Conservation (phyloP, 345 rosid species). For the Sonneratia alba region DNA sequence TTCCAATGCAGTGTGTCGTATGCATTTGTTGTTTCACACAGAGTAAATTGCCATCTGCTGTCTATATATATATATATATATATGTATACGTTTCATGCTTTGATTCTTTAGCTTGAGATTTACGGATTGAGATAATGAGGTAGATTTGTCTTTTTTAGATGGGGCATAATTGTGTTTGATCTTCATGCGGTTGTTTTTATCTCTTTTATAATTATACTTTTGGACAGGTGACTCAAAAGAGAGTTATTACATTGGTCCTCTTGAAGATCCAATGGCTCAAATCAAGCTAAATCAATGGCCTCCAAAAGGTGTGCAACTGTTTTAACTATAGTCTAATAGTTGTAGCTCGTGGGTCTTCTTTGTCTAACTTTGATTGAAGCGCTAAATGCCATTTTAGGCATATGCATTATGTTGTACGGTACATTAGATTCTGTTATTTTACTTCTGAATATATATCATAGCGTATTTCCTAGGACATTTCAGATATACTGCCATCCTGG, state of each 20-base stretch:
- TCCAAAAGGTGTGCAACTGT: conserved; percentile 31
- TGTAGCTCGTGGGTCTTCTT: neutral
- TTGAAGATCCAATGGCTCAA: conserved; percentile 18
- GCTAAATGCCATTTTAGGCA: neutral
- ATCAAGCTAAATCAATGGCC: conserved; percentile 65
- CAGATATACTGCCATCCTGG: conserved; percentile 62
- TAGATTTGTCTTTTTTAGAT: no score
- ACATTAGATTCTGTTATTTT: neutral
- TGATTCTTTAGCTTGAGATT: no score
- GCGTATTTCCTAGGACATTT: conserved; percentile 21
- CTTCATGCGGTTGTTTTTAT: no score
- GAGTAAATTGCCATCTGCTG: no score
- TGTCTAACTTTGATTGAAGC: neutral
- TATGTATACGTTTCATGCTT: no score
- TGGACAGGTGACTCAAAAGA: conserved; percentile 18
- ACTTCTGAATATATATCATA: conserved; percentile 1
- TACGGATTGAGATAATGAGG: no score
- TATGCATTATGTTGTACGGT: neutral
- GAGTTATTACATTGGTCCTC: conserved; percentile 60
- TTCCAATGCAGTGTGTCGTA: no score
- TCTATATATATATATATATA: no score
- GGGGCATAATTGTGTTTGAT: no score
- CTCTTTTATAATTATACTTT: no score
- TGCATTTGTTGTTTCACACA: no score
- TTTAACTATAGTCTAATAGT: neutral